Conservation (phyloP, 306 rosid genomes). For the Quercus robur region DNA sequence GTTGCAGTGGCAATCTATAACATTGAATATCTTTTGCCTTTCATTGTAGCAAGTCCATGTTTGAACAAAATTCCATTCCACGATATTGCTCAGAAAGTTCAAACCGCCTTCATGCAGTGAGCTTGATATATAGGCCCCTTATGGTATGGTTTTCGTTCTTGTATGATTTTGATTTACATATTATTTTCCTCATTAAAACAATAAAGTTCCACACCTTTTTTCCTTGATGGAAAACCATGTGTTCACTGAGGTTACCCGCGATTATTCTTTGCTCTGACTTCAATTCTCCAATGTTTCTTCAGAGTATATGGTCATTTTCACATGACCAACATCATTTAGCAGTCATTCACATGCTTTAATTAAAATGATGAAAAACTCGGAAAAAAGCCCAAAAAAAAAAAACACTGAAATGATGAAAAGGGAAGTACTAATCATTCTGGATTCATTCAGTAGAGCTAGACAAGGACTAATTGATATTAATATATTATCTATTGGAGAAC, state of each 20-base stretch:
- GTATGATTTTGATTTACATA: conserved; percentile 1
- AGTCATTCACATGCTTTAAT: background rate
- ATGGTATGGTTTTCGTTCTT: conserved; percentile 47
- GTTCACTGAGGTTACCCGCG: background rate
- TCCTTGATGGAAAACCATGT: background rate
- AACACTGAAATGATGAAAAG: background rate
- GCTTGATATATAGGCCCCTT: conserved; percentile 75
- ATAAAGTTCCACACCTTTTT: background rate
- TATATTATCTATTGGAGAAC: background rate
- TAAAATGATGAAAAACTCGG: background rate
- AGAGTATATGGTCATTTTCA: background rate
- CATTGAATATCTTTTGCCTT: conserved; percentile 16
- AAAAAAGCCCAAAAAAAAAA: too few species aligned
- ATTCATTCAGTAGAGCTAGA: background rate
- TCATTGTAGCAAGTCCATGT: conserved; percentile 24
- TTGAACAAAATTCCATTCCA: conserved; percentile 37
- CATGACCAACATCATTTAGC: background rate
- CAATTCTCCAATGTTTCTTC: background rate
- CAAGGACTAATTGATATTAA: background rate
- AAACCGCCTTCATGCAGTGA: conserved; percentile 49
- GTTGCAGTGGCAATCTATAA: conserved; percentile 1
- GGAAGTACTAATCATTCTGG: background rate
- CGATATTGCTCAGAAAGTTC: conserved; percentile 62
- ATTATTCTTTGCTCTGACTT: background rate
- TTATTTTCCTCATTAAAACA: conserved; percentile 15